Evolutionary conservation across 768 basidiomycete species (phyloP).

Genomic region (Pisolithus tinctorius): DNA sequence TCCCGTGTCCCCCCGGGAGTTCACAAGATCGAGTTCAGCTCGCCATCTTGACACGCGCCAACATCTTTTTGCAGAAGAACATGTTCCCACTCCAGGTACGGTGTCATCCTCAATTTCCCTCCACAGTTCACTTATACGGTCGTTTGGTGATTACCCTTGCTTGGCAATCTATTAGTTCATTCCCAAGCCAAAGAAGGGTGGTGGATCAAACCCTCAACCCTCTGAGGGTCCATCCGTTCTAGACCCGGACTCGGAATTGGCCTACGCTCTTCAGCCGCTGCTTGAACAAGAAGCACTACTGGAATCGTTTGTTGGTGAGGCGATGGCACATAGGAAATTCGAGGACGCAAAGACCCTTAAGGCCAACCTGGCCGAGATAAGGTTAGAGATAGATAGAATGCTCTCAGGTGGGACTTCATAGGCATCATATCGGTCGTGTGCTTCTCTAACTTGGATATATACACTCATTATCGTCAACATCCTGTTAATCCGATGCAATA

Average conservation of each 20-base stretch:
- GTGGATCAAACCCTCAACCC: slow-evolving; percentile 7
- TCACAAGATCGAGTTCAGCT: slow-evolving; percentile 82
- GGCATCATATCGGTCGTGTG: not conserved
- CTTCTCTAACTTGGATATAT: slow-evolving; percentile 2
- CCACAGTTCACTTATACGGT: not conserved
- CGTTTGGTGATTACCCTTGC: not conserved
- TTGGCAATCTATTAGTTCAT: slow-evolving; percentile 28
- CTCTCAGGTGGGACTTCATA: slow-evolving; percentile 28
- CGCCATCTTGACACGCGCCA: slow-evolving; percentile 73
- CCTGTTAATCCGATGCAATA: slow-evolving; percentile 1
- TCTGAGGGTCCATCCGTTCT: slow-evolving; percentile 24
- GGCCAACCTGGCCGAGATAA: slow-evolving; percentile 73
- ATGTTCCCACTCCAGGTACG: slow-evolving; percentile 55
- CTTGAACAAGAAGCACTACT: slow-evolving; percentile 92
- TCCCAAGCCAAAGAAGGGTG: slow-evolving; percentile 41
- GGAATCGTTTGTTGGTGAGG: slow-evolving; percentile 86
- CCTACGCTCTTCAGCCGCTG: slow-evolving; percentile 73
- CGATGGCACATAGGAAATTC: slow-evolving; percentile 85
- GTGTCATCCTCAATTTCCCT: not conserved
- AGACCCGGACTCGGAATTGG: slow-evolving; percentile 65
- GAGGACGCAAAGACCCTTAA: slow-evolving; percentile 89
- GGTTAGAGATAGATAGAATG: slow-evolving; percentile 73
- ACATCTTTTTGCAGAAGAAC: slow-evolving; percentile 78
- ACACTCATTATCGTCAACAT: not conserved
- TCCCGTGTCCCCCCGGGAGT: slow-evolving; percentile 60